phyloP scores from a whole-genome alignment of 2,329 filamentous ascomycete species.

The Epichloe uncinata region DNA sequence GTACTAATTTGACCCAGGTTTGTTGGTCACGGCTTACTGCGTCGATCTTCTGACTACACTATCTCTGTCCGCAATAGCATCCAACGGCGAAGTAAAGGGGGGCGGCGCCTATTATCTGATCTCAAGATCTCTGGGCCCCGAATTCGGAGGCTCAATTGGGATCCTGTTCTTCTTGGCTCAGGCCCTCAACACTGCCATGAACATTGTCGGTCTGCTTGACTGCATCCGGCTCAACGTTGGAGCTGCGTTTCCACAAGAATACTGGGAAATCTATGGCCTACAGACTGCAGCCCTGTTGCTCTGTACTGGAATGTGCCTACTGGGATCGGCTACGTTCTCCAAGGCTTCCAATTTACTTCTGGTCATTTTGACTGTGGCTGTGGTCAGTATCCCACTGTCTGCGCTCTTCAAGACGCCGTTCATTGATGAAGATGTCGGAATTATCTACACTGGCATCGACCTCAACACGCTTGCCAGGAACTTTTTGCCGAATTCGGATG shows the following conservation, averaged over 20 bases:
- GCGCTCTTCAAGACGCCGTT: slow-evolving; percentile 57
- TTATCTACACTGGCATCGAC: slow-evolving; percentile 69
- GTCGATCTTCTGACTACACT: slow-evolving; percentile 77
- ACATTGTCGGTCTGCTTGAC: slow-evolving; percentile 74
- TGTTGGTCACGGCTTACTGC: slow-evolving; percentile 62
- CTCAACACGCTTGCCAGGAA: slow-evolving; percentile 59
- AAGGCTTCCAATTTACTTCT: slow-evolving; percentile 68
- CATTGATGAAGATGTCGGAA: slow-evolving; percentile 41
- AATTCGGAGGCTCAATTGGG: slow-evolving; percentile 81
- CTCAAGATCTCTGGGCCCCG: slow-evolving; percentile 70
- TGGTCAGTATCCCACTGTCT: slow-evolving; percentile 74
- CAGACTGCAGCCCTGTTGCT: slow-evolving; percentile 56
- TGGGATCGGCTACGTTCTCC: slow-evolving; percentile 69
- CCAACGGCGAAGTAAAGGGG: slow-evolving; percentile 82
- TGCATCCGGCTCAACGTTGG: slow-evolving; percentile 69
- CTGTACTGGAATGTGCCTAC: slow-evolving; percentile 64
- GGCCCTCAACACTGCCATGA: slow-evolving; percentile 75
- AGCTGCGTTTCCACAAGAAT: slow-evolving; percentile 50
- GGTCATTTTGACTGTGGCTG: slow-evolving; percentile 55
- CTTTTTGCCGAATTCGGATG: slow-evolving; percentile 54
- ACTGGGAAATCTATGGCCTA: slow-evolving; percentile 67
- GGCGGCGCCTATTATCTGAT: slow-evolving; percentile 85
- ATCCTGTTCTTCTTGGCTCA: slow-evolving; percentile 86
- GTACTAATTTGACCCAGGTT: slow-evolving; percentile 30
- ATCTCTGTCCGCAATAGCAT: slow-evolving; percentile 78